These are phyloP conservation scores for Yamadazyma blattariae DNA, from an alignment of 1,139 yeast genomes.

Conservation along the genomic window DNA sequence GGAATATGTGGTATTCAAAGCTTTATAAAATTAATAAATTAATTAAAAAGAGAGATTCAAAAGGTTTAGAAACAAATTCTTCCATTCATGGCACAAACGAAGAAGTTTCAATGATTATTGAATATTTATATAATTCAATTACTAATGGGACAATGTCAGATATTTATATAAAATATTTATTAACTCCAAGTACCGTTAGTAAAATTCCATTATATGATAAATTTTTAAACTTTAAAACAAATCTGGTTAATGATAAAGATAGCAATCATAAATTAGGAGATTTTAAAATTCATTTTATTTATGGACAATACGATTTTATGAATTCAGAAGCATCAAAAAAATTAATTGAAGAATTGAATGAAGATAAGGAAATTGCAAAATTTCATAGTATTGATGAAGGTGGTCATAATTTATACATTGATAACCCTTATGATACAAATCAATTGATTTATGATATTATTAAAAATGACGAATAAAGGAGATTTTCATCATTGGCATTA, in stretches of 20 bases:
- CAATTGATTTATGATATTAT: slow-evolving; percentile 20
- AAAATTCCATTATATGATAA: slow-evolving; percentile 73
- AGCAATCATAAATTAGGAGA: slow-evolving; percentile 22
- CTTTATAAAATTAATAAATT: slow-evolving; percentile 45
- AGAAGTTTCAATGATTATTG: slow-evolving; percentile 47
- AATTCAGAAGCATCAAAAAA: slow-evolving; percentile 67
- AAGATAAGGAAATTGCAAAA: slow-evolving; percentile 7
- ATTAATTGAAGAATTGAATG: slow-evolving; percentile 28
- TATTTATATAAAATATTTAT: slow-evolving; percentile 57
- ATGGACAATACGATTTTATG: slow-evolving; percentile 90
- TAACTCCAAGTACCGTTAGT: slow-evolving; percentile 78
- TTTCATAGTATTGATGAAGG: slow-evolving; percentile 36
- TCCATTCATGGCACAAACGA: slow-evolving; percentile 41
- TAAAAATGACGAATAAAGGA: slow-evolving; percentile 13
- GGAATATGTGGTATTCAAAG: slow-evolving; percentile 43
- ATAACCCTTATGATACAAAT: slow-evolving; percentile 57
- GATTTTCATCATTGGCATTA: no score
- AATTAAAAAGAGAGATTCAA: slow-evolving; percentile 23
- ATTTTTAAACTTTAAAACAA: no score
- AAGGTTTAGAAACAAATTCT: slow-evolving; percentile 21
- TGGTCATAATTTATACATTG: slow-evolving; percentile 47
- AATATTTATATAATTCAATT: slow-evolving; percentile 60
- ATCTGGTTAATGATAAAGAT: slow-evolving; percentile 20
- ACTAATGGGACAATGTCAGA: slow-evolving; percentile 64
- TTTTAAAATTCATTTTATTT: slow-evolving; percentile 55